Conservation (phyloP, 129 eudicot species). For the Ambrosia artemisiifolia region DNA sequence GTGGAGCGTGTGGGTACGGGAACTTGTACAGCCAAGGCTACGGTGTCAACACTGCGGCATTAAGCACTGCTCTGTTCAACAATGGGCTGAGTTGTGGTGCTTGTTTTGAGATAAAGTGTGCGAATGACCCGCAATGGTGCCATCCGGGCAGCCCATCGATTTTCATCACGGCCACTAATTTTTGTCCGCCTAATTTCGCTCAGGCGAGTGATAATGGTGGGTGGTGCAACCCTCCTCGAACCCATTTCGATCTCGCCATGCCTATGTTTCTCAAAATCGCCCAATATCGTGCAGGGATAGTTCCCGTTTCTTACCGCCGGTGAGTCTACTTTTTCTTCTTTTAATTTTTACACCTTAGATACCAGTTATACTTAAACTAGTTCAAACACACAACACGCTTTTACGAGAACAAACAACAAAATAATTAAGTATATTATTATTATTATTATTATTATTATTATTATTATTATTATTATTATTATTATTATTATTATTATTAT, state of each 20-base stretch:
- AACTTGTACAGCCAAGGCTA: conserved; percentile 70
- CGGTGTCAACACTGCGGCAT: conserved; percentile 63
- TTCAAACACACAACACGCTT: too few relatives aligned
- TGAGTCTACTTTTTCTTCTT: conserved; percentile 1
- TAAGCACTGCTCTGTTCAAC: conserved; percentile 64
- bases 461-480: too few relatives aligned
- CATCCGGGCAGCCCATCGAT: conserved; percentile 65
- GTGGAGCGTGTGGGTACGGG: conserved; percentile 73
- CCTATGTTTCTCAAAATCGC: conserved; percentile 67
- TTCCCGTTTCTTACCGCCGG: conserved; percentile 68
- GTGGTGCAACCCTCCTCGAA: conserved; percentile 70
- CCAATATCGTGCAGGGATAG: conserved; percentile 61
- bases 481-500: too few relatives aligned
- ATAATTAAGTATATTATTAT: too few relatives aligned
- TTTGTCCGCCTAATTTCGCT: conserved; percentile 65
- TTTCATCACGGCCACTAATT: conserved; percentile 58
- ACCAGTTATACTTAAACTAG: too few relatives aligned
- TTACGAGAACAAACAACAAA: too few relatives aligned
- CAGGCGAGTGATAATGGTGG: conserved; percentile 59
- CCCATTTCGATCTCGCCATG: conserved; percentile 66
- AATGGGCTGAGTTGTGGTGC: conserved; percentile 63
- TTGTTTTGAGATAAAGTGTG: conserved; percentile 59
- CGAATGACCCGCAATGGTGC: conserved; percentile 54
- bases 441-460: too few relatives aligned
- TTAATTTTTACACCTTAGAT: too few relatives aligned